Base-by-base conservation (phyloP, 2,329 filamentous ascomycete species). In the Pseudogymnoascus sp. region DNA sequence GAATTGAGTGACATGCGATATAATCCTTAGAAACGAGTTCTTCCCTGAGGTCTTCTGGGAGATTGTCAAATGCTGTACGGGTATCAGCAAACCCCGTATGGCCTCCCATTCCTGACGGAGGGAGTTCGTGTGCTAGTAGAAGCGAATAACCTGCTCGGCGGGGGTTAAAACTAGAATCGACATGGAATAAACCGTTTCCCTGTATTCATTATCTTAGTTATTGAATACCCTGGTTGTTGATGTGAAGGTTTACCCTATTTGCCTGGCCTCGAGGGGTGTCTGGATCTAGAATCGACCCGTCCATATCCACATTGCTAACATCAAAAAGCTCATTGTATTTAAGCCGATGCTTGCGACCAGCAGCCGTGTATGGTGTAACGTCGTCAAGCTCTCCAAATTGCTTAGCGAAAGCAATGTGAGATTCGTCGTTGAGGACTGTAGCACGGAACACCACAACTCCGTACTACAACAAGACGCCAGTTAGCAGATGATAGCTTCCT, bases 311-410 rank as follows among this genome's bases (percentile, higher is more conserved):
- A 69, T 86, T 86, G 61, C 80, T 77, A 0, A 82, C 82, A 66
- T 86, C 84, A 69, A 85, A 85, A 0, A 86, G 76, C 69, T 85
- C 79, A 43, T 77, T 73, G 65, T 79, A 67, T 1, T 72, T 68
- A 65, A 82, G 78, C 18, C 82, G 78, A 63, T 78, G 75, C 67
- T 77, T 76, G 46, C 80, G 77, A 14, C 79, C 81, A 0, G 72
- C 74, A 1, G 72, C 72, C 6, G 79, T 72, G 71, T 81, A 84
- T 0, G 79, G 80, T 16, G 72, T 77, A 34, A 83, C 77, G 68
- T 84, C 79, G 71, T 86, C 83, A 0, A 85, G 77, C 21, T 83
- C 80, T 18, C 83, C 84, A 64, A 86, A 79, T 1, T 74, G 75
- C 2, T 68, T 67, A 14, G 80, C 77, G 69, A 86, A 82, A 5